Evolutionary conservation across 2,329 filamentous ascomycete genomes (phyloP), one percentile per base, ranked within the genome.

Genomic region (Fusarium sp.): DNA sequence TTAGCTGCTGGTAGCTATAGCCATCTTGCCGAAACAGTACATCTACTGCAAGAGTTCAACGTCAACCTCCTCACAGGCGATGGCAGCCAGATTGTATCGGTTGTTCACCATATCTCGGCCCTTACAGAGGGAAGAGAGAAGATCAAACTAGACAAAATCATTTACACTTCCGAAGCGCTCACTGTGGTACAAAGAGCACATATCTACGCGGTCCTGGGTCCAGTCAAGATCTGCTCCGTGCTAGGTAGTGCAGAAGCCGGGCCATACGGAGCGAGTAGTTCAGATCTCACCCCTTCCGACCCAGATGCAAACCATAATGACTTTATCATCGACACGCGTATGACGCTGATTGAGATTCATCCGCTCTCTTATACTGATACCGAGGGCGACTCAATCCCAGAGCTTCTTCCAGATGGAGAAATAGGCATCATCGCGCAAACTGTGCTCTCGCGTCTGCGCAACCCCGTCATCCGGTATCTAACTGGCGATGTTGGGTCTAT

Each of bases 101-200:
- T 83, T 3, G 73, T 78, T 0, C 73, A 80, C 14, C 61, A 79
- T 47, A 76, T 84, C 5, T 76, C 79, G 3, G 74, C 70, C 0
- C 62, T 82, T 0, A 39, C 74, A 6, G 50, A 47, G 22, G 59
- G 63, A 6, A 67, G 71, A 3, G 34, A 70, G 0, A 55, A 58
- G 6, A 70, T 84, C 38, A 74, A 65, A 2, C 40, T 84, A 0
- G 55, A 75, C 14, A 84, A 84, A 62, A 72, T 84, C 1, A 75
- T 84, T 5, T 84, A 84, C 57, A 84, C 83, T 0, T 84, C 82
- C 0, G 82, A 85, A 33, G 66, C 75, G 0, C 67, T 85, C 22
- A 80, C 76, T 0, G 7, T 45, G 0, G 51, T 74, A 0, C 81
- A 84, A 36, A 73, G 75, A 22, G 58, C 50, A 1, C 76, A 78